A percentile compares a stretch with the other conserved stretches of the same genome.
phyloP scores from a whole-genome alignment of 1,139 yeast species.

The Yamadazyma aaseri region DNA sequence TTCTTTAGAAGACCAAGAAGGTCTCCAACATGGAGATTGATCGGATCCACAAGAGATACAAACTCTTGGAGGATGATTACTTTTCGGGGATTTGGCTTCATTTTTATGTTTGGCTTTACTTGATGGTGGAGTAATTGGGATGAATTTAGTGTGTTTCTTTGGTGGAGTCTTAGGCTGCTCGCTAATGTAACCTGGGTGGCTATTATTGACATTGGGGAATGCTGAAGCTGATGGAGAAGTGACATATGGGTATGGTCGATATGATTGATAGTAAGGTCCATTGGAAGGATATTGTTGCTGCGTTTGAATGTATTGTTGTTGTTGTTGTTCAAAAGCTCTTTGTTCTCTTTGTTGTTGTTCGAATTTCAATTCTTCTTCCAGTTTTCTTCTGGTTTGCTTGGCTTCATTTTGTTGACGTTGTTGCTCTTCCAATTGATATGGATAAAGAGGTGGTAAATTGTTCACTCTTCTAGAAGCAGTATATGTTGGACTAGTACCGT shows the following conservation, averaged over 20 bases:
- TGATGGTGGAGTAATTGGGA: conserved; percentile 47
- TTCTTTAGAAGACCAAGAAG: conserved; percentile 85
- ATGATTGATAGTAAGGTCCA: conserved; percentile 14
- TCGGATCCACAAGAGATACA: conserved; percentile 92
- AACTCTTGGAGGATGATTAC: conserved; percentile 40
- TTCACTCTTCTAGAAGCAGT: conserved; percentile 4
- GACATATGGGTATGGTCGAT: conserved; percentile 15
- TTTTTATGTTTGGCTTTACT: conserved; percentile 29
- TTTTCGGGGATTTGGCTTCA: conserved; percentile 40
- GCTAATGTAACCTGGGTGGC: conserved; percentile 11
- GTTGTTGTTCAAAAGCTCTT: conserved; percentile 6
- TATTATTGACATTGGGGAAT: conserved; percentile 12
- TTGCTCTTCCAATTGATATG: conserved; percentile 14
- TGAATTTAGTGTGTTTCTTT: conserved; percentile 28
- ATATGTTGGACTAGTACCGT: conserved; percentile 4
- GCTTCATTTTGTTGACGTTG: conserved; percentile 4
- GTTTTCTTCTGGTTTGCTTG: conserved; percentile 1
- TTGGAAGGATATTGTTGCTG: conserved; percentile 2
- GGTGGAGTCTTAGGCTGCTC: conserved; percentile 18
- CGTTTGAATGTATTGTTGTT: not conserved
- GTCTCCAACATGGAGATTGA: conserved; percentile 98
- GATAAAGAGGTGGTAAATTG: conserved; percentile 17
- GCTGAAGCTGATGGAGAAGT: conserved; percentile 15
- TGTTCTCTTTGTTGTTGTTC: conserved; percentile 9
- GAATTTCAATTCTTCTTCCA: conserved; percentile 4